Conservation (phyloP, 768 basidiomycete species). For the Tylopilus sp. region DNA sequence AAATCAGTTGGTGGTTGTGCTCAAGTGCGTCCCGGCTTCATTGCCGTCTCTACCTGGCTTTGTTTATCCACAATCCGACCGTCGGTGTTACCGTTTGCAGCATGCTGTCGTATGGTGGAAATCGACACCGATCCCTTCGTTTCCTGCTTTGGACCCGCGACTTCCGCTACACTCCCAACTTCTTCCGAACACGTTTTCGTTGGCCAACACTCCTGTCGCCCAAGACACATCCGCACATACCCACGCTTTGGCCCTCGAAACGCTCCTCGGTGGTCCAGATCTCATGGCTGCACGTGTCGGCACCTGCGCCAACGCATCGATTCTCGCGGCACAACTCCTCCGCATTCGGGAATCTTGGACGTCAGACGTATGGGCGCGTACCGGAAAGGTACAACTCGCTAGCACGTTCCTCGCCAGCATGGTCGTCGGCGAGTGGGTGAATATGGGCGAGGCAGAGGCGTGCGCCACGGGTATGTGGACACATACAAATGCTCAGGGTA, state of each 20-base stretch:
- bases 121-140: conserved; percentile 66
- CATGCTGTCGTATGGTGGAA: conserved; percentile 88
- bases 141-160: conserved; percentile 70
- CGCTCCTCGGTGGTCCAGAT: conserved; percentile 74
- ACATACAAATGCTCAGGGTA: conserved; percentile 35
- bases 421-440: conserved; percentile 66
- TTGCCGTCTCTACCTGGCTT: not conserved
- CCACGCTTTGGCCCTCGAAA: conserved; percentile 72
- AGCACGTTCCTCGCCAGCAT: conserved; percentile 71
- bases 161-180: conserved; percentile 70
- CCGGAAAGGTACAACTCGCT: conserved; percentile 75
- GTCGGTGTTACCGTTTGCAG: conserved; percentile 22
- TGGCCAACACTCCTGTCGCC: conserved; percentile 71
- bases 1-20: conserved; percentile 77
- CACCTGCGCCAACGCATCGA: conserved; percentile 64
- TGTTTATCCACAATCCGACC: conserved; percentile 5
- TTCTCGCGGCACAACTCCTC: conserved; percentile 72
- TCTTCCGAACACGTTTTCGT: conserved; percentile 59
- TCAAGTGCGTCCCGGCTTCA: conserved; percentile 48
- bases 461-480: conserved; percentile 79
- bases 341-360: conserved; percentile 78
- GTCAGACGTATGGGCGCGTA: conserved; percentile 73
- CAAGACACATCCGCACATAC: conserved; percentile 81
- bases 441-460: conserved; percentile 74
- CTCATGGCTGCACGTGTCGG: conserved; percentile 75